Percentiles rank a stretch among this genome's conserved stretches.
Evolutionary conservation across 2,329 filamentous ascomycete genomes (phyloP).

Genomic region (Ceratocystis diversiconidia): DNA sequence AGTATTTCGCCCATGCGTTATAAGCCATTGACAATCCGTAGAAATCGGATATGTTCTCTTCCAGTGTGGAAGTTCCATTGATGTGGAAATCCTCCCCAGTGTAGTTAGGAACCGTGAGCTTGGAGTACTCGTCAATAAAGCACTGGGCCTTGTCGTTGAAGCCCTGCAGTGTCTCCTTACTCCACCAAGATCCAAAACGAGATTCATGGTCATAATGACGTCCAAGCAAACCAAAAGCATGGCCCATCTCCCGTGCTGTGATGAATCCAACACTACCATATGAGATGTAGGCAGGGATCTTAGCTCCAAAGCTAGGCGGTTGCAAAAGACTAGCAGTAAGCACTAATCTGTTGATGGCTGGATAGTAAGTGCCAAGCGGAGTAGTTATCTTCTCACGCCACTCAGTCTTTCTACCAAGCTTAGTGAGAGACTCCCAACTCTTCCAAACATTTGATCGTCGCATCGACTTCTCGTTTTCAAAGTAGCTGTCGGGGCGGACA

Average conservation of each 20-base stretch:
- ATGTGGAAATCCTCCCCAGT: constrained; percentile 29
- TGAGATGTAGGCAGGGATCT: constrained; percentile 48
- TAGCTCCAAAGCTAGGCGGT: constrained; percentile 48
- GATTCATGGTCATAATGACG: constrained; percentile 50
- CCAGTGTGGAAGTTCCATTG: constrained; percentile 48
- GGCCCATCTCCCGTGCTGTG: constrained; percentile 54
- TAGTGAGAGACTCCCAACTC: constrained; percentile 44
- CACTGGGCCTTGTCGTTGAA: constrained; percentile 49
- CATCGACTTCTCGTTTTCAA: constrained; percentile 41
- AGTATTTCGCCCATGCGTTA: constrained; percentile 48
- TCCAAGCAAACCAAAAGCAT: constrained; percentile 55
- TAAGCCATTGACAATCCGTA: constrained; percentile 51
- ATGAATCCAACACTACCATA: constrained; percentile 56
- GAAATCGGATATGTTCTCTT: constrained; percentile 59
- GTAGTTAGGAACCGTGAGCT: constrained; percentile 28
- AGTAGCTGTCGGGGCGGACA: constrained; percentile 38
- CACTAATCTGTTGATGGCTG: constrained; percentile 51
- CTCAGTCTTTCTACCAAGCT: constrained; percentile 43
- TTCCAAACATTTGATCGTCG: constrained; percentile 32
- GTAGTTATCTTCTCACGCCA: constrained; percentile 48
- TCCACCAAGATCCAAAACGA: constrained; percentile 55
- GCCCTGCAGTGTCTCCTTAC: constrained; percentile 39
- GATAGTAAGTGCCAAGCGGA: constrained; percentile 54
- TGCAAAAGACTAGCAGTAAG: constrained; percentile 60
- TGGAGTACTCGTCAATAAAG: constrained; percentile 51